These are phyloP conservation scores for Jacaranda mimosifolia DNA, from an alignment of 257 asterid genomes.

Conservation along the genomic window DNA sequence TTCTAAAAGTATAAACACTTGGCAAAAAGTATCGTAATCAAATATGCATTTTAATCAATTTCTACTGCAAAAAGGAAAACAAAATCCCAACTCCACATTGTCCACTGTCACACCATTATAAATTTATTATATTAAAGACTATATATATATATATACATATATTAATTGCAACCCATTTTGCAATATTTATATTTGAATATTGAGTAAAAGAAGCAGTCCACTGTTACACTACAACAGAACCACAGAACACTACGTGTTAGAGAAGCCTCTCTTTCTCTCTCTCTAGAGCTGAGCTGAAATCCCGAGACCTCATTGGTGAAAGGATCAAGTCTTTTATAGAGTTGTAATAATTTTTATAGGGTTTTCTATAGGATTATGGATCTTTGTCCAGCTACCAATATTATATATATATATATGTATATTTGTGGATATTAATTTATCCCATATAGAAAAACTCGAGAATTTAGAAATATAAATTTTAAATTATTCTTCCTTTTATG, in stretches of 20 bases:
- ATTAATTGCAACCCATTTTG: constrained; percentile 18
- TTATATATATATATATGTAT: too few relatives aligned
- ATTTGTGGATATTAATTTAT: too few relatives aligned
- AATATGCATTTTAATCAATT: too few relatives aligned
- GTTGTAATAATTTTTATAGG: constrained; percentile 17
- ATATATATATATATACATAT: too few relatives aligned
- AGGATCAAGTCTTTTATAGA: constrained; percentile 49
- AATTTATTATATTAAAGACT: neutral
- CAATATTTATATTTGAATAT: constrained; percentile 24
- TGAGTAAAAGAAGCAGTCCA: constrained; percentile 42
- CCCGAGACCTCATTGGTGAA: constrained; percentile 61
- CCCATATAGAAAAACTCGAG: too few relatives aligned
- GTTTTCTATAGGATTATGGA: neutral
- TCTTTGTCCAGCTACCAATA: neutral
- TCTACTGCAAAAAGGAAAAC: neutral
- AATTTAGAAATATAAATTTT: too few relatives aligned
- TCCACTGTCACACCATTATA: neutral
- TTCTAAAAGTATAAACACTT: too few relatives aligned
- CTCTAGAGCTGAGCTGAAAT: constrained; percentile 44
- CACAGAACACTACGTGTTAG: constrained; percentile 46
- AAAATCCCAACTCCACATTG: neutral
- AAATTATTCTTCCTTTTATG: too few relatives aligned
- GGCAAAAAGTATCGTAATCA: too few relatives aligned
- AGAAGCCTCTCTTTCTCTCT: constrained; percentile 20
- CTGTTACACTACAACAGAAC: constrained; percentile 64